These are phyloP conservation scores for Primulina eburnea DNA, from an alignment of 257 asterid genomes.

Conservation along the genomic window DNA sequence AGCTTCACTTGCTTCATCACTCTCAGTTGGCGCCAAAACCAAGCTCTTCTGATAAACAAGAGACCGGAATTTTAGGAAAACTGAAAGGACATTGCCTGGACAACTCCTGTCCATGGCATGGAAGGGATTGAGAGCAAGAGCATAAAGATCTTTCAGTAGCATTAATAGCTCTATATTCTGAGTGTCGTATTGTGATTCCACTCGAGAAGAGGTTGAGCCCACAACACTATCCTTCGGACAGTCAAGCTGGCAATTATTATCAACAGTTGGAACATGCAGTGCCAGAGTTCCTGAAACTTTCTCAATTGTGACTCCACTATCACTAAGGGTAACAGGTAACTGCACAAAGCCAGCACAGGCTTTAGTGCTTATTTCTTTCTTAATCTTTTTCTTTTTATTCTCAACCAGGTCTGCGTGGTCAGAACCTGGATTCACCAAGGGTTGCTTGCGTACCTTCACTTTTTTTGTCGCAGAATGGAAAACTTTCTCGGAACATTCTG, in stretches of 20 bases:
- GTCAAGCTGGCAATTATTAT: slow-evolving; percentile 29
- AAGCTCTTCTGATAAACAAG: slow-evolving; percentile 85
- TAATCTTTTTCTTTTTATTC: slow-evolving; percentile 62
- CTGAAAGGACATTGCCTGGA: slow-evolving; percentile 33
- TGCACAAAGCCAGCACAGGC: slow-evolving; percentile 26
- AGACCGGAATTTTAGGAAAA: slow-evolving; percentile 66
- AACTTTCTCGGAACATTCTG: slow-evolving; percentile 34
- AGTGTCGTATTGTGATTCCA: slow-evolving; percentile 30
- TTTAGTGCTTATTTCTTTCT: slow-evolving; percentile 35
- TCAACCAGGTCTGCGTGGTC: slow-evolving; percentile 37
- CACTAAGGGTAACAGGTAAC: slow-evolving; percentile 32
- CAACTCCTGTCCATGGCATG: slow-evolving; percentile 41
- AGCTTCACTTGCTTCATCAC: slow-evolving; percentile 40
- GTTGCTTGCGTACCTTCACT: slow-evolving; percentile 50
- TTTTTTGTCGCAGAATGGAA: slow-evolving; percentile 46
- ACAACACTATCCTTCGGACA: slow-evolving; percentile 25
- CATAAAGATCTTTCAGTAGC: slow-evolving; percentile 53
- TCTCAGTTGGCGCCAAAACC: slow-evolving; percentile 39
- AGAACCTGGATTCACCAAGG: slow-evolving; percentile 39
- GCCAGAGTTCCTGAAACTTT: slow-evolving; percentile 24
- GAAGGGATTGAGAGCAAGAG: slow-evolving; percentile 74
- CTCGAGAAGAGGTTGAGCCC: slow-evolving; percentile 26
- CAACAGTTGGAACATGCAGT: slow-evolving; percentile 25
- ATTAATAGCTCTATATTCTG: slow-evolving; percentile 34
- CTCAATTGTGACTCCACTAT: slow-evolving; percentile 27